These are phyloP conservation scores for Malus sylvestris DNA, from an alignment of 306 rosid species.

Conservation along the genomic window DNA sequence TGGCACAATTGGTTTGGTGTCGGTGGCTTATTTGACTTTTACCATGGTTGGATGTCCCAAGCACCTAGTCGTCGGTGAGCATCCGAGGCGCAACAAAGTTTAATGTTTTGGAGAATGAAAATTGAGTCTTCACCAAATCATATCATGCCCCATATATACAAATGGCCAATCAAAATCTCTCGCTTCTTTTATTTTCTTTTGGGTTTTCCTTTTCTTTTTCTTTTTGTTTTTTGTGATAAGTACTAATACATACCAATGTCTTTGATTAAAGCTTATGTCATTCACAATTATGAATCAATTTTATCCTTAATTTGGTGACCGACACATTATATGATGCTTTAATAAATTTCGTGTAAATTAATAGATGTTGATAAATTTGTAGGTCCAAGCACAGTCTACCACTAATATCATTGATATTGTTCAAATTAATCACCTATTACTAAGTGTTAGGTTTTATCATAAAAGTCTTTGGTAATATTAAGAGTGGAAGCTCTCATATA, in stretches of 20 bases:
- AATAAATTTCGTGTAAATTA: too few relatives aligned
- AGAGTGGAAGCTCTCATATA: too few relatives aligned
- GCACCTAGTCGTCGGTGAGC: background rate
- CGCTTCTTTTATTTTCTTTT: background rate
- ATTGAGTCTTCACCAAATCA: background rate
- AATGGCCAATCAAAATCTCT: background rate
- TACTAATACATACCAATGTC: background rate
- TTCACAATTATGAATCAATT: background rate
- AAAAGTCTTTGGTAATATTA: too few relatives aligned
- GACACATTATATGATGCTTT: too few relatives aligned
- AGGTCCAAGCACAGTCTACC: too few relatives aligned
- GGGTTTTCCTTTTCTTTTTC: background rate
- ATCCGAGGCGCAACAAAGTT: background rate
- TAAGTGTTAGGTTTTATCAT: too few relatives aligned
- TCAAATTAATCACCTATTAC: too few relatives aligned
- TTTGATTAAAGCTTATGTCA: background rate
- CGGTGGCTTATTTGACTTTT: conserved; percentile 34
- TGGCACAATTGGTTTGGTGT: conserved; percentile 9
- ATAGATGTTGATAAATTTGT: too few relatives aligned
- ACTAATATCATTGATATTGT: too few relatives aligned
- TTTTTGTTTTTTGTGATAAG: background rate
- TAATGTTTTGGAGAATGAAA: background rate
- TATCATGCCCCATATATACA: background rate
- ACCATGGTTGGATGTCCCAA: background rate
- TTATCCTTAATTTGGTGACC: background rate